Percentiles rank a stretch among this genome's conserved stretches.
Evolutionary conservation across 768 basidiomycete species (phyloP).

Genomic region (Xerocomellus dryophilus): DNA sequence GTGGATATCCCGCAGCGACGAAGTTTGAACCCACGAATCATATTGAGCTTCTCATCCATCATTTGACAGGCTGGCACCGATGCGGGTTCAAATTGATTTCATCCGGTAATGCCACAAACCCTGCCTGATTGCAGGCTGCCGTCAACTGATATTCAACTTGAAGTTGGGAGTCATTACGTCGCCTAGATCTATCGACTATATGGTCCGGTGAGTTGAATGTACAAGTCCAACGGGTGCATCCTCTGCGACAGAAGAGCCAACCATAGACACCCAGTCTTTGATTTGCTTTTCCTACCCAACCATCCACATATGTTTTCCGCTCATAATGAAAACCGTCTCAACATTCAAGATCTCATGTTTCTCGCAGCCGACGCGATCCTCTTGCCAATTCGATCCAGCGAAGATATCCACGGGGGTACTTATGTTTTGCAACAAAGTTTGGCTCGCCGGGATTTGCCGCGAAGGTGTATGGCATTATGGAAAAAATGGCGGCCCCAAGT

Average conservation of each 20-base stretch:
- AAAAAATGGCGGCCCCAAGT: too few relatives aligned
- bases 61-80: background rate
- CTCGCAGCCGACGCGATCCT: slow-evolving; percentile 1
- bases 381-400: background rate
- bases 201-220: slow-evolving; percentile 1
- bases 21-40: slow-evolving; percentile 17
- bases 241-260: background rate
- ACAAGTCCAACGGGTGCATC: background rate
- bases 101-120: slow-evolving; percentile 16
- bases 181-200: slow-evolving; percentile 14
- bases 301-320: background rate
- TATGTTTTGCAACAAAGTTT: background rate
- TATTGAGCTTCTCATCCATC: slow-evolving; percentile 10
- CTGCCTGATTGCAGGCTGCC: slow-evolving; percentile 9
- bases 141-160: background rate
- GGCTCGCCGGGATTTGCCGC: slow-evolving; percentile 8
- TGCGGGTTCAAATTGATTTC: slow-evolving; percentile 5
- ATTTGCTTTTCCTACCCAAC: background rate
- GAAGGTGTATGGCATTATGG: too few relatives aligned
- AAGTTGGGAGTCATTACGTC: background rate
- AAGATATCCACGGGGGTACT: background rate
- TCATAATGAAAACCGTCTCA: background rate
- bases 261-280: background rate
- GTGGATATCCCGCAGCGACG: slow-evolving; percentile 8
- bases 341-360: background rate